Base-by-base conservation (phyloP, 2,329 filamentous ascomycete species). In the Phoma sp. region DNA sequence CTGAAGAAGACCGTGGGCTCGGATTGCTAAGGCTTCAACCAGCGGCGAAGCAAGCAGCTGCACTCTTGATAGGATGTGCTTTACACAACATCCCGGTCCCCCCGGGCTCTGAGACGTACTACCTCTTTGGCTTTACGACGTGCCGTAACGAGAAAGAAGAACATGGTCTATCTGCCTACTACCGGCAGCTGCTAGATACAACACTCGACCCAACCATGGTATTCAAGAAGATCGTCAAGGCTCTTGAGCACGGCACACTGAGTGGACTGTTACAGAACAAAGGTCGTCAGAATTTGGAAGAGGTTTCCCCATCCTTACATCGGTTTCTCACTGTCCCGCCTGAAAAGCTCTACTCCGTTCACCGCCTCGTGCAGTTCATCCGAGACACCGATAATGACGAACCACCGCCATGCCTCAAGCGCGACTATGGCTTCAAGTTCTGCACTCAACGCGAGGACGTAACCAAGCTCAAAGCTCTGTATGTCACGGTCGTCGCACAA, bases 371-470 rank as follows among this genome's bases (percentile, higher is more conserved):
- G 0, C 64, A 69, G 1, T 72, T 68, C 39, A 17, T 69, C 0
- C 29, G 42, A 0, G 30, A 48, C 1, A 5, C 14, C 0, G 6
- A 25, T 0, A 52, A 42, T 9, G 59, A 47, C 1, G 55, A 67
- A 2, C 60, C 68, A 0, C 30, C 40, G 1, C 42, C 54, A 0
- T 50, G 33, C 3, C 32, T 69, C 0, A 48, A 53, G 5, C 52
- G 60, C 0, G 68, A 71, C 21, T 71, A 66, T 7, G 67, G 67
- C 0, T 67, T 66, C 15, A 37, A 26, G 0, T 43, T 46, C 6
- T 65, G 61, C 14, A 51, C 23, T 0, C 45, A 51, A 1, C 52
- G 63, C 4, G 57, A 71, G 0, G 58, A 69, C 5, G 63, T 68
- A 0, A 10, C n/a, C 2, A 17, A 14, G 0, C 36, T 67, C 4